Percentiles rank a stretch among this genome's conserved stretches.
These are phyloP conservation scores for Aulographum hederae DNA, from an alignment of 2,329 filamentous ascomycete species.

Conservation along the genomic window DNA sequence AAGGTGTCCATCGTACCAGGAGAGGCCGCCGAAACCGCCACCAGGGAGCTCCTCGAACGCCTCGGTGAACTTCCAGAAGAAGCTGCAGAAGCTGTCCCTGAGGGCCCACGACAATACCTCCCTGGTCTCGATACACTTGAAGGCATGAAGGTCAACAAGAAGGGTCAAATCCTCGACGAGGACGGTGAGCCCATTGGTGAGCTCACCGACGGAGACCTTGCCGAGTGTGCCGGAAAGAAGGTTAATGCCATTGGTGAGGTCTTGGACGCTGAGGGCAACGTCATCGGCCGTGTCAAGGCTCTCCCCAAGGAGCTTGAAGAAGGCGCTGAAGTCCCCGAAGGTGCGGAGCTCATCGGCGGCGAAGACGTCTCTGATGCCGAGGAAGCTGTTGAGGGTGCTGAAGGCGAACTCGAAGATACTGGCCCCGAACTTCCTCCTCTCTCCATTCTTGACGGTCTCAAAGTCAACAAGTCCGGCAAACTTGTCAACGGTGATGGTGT, in stretches of 20 bases:
- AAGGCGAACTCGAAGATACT: slow-evolving; percentile 13
- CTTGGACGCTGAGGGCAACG: slow-evolving; percentile 42
- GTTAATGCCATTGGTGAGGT: slow-evolving; percentile 46
- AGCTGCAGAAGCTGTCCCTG: slow-evolving; percentile 8
- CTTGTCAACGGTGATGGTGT: slow-evolving; percentile 26
- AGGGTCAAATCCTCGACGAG: slow-evolving; percentile 32
- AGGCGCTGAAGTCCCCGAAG: slow-evolving; percentile 12
- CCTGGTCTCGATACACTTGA: slow-evolving; percentile 29
- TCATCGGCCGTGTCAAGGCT: slow-evolving; percentile 42
- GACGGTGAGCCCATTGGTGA: slow-evolving; percentile 35
- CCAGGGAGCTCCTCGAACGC: slow-evolving; percentile 24
- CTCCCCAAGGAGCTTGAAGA: slow-evolving; percentile 24
- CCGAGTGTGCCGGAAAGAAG: slow-evolving; percentile 47
- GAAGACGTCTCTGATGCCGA: slow-evolving; percentile 9
- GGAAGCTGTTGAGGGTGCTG: slow-evolving; percentile 14
- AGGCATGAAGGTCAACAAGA: slow-evolving; percentile 40
- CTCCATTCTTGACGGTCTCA: slow-evolving; percentile 29
- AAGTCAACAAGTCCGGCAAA: slow-evolving; percentile 32
- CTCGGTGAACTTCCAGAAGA: slow-evolving; percentile 28
- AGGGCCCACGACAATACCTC: slow-evolving; percentile 13
- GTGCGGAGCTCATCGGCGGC: slow-evolving; percentile 10
- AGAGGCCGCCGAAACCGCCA: slow-evolving; percentile 31
- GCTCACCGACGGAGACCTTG: slow-evolving; percentile 36
- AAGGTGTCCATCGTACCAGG: slow-evolving; percentile 29
- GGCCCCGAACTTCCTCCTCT: slow-evolving; percentile 24